Conservation (phyloP, 78 protist genomes). For the Thecamonas trahens region DNA sequence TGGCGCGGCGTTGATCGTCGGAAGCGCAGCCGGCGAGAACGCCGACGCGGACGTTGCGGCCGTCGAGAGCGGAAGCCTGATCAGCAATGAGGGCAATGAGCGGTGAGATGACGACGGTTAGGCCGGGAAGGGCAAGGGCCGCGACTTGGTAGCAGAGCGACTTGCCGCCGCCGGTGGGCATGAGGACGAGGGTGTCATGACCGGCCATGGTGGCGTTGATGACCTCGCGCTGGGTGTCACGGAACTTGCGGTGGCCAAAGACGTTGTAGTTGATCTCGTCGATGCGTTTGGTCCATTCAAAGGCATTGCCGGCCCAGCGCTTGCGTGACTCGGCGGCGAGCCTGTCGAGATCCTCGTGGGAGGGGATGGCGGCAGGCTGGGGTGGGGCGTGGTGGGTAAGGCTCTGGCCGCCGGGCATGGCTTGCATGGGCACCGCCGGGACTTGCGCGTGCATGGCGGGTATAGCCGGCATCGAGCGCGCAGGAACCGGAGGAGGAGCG, state of each 20-base stretch:
- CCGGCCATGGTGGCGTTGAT: constrained; percentile 72
- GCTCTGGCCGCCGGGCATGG: no score
- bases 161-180: constrained; percentile 99
- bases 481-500: no score
- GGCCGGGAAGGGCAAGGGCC: constrained; percentile 45
- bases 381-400: no score
- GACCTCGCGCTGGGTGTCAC: constrained; percentile 68
- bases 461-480: no score
- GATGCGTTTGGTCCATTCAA: neutral
- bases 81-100: constrained; percentile 96
- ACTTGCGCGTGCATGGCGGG: no score
- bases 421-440: no score
- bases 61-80: constrained; percentile 63
- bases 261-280: neutral
- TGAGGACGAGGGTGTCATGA: constrained; percentile 81
- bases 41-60: neutral
- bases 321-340: no score
- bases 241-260: constrained; percentile 39
- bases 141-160: constrained; percentile 87
- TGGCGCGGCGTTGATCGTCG: neutral
- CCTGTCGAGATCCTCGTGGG: no score
- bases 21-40: constrained; percentile 2
- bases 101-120: constrained; percentile 93
- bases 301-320: no score
- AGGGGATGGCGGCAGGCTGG: no score